Conservation (phyloP, 2,329 filamentous ascomycete genomes). For the Paecilomyces variotii region DNA sequence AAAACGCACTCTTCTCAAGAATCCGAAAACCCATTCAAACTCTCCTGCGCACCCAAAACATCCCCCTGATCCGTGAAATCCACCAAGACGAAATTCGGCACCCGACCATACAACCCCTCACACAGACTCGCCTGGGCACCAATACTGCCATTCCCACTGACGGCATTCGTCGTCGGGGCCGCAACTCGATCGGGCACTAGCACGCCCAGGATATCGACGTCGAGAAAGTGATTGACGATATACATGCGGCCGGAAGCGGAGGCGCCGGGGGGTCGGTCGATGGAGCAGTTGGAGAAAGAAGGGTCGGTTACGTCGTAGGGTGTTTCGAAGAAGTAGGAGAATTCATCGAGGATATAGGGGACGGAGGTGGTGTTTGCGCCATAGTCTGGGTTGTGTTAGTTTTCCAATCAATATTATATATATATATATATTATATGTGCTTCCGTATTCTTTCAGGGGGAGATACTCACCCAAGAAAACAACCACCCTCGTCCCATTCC, state of each 20-base stretch:
- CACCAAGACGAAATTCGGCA: constrained; percentile 37
- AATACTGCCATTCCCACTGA: constrained; percentile 35
- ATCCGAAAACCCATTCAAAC: constrained; percentile 29
- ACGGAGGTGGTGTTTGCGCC: constrained; percentile 29
- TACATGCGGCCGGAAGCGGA: constrained; percentile 36
- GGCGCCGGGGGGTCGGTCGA: constrained; percentile 36
- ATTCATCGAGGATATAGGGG: constrained; percentile 38
- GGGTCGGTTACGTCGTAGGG: constrained; percentile 35
- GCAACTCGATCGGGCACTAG: constrained; percentile 34
- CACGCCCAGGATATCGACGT: constrained; percentile 34
- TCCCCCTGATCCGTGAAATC: constrained; percentile 41
- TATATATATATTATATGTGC: no score
- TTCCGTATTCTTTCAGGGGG: not conserved
- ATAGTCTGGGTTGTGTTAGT: constrained; percentile 23
- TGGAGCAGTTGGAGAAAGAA: constrained; percentile 34
- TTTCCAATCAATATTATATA: not conserved
- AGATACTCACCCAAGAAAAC: constrained; percentile 33
- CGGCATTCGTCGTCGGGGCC: constrained; percentile 36
- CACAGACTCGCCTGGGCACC: constrained; percentile 35
- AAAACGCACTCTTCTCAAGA: not conserved
- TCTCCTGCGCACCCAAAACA: constrained; percentile 33
- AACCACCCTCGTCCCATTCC: constrained; percentile 33
- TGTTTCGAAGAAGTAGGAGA: constrained; percentile 41
- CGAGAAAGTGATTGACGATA: constrained; percentile 43
- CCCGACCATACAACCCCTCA: constrained; percentile 26